Base-by-base conservation (phyloP, 1,284 basidiomycete species). In the Apiotrichum sp. region DNA sequence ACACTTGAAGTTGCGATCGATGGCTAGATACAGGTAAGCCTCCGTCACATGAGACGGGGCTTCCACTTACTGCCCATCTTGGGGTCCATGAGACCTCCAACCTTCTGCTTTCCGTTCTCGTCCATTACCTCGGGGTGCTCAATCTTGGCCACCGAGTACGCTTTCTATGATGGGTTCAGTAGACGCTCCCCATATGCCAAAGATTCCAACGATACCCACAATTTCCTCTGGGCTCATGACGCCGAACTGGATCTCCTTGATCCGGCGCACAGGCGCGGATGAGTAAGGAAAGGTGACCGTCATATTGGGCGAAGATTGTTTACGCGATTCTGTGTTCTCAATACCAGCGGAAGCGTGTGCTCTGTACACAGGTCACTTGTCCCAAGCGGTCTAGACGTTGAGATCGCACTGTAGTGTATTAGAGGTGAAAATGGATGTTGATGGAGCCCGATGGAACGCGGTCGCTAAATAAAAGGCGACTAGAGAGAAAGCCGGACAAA, bases 201-300 rank as follows among this genome's bases (percentile, higher is more conserved):
- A 80, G 89, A 93, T 13, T 22, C 22, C 22, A 31, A 29, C 29
- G n/a, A 40, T n/a, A 85, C 89, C 74, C 74, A 95, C 90, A 74
- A 98, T 98, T 82, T 98, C 96, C 79, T 98, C 96, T n/a, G 96
- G 96, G 52, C 93, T 96, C 71, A 98, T 85, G 66, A 99, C 93
- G 72, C 96, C 95, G 80, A 99, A 99, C 78, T 98, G 96, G 61
- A 98, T 95, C 80, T 98, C 93, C 80, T 87, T 89, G 68, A 98
- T 91, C 78, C 89, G 88, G 77, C 88, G 86, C 77, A 93, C 83
- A 41, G 93, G 93, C 57, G 93, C 93, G 71, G 89, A 86, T 44
- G 93, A 97, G 77, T 86, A 89, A 63, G 93, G 78, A 65, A 82
- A 80, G 16, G 73, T 71, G 65, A 72, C 65, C 44, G 73, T 70